A percentile compares a stretch with the other conserved stretches of the same genome.
These are phyloP conservation scores for Puccinia sorghi DNA, from an alignment of 1,284 basidiomycete species.

Conservation along the genomic window DNA sequence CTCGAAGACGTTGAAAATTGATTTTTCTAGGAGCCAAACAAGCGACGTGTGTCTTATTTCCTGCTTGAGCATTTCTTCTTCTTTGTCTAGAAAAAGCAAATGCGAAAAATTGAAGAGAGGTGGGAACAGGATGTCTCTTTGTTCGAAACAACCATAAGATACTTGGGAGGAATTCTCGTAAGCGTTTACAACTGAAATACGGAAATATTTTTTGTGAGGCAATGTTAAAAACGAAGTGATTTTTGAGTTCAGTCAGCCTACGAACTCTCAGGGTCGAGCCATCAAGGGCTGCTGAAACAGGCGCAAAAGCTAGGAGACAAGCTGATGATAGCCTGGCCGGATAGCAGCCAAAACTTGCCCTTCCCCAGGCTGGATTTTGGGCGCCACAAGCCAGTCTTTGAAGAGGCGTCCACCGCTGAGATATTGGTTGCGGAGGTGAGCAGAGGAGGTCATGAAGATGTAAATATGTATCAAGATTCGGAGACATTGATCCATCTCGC, in stretches of 20 bases:
- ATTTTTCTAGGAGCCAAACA: constrained; percentile 45
- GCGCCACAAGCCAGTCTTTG: not conserved
- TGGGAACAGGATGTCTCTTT: constrained; percentile 19
- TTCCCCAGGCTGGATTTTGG: constrained; percentile 24
- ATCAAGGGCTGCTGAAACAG: constrained; percentile 37
- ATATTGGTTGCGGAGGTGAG: constrained; percentile 9
- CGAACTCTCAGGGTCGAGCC: constrained; percentile 41
- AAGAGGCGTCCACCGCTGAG: not conserved
- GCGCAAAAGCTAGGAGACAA: constrained; percentile 34
- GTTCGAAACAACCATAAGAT: constrained; percentile 49
- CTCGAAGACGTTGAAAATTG: constrained; percentile 35
- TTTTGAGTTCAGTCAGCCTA: constrained; percentile 34
- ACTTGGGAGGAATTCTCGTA: constrained; percentile 42
- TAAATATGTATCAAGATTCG: not conserved
- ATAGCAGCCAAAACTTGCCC: constrained; percentile 39
- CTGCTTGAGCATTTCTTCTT: not conserved
- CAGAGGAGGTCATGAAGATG: not conserved
- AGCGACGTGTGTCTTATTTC: not conserved
- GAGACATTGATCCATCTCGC: not conserved
- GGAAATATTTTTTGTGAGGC: not conserved
- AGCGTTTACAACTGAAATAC: not conserved
- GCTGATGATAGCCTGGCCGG: constrained; percentile 31
- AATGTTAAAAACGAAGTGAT: not conserved
- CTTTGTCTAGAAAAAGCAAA: not conserved
- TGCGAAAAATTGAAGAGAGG: not conserved